Base-by-base conservation (phyloP, 2,329 filamentous ascomycete species). In the Nannizzia gypsea region DNA sequence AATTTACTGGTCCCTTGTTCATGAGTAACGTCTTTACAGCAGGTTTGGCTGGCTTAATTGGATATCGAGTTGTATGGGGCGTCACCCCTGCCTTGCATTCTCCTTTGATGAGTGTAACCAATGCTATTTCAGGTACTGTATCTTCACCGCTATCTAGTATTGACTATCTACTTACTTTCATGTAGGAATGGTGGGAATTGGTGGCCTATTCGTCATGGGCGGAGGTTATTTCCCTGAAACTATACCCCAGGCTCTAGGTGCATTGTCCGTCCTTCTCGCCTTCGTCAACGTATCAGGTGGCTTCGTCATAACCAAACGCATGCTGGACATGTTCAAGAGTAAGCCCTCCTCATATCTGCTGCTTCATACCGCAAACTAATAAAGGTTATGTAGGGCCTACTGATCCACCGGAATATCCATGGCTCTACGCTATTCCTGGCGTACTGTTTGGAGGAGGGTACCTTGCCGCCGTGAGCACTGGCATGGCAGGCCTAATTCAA, bases 241-340 rank as follows among this genome's bases (percentile, higher is more conserved):
- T 0, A 78, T 95, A 4, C 90, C 90, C 0, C 89, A 95, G 69
- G 73, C 76, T 1, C 83, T 96, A 38, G 90, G 90, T 59, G 88
- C 90, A 1, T 73, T 84, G 1, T 95, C 89, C 1, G 90, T 95
- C 1, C 77, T 93, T 3, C 76, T 96, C 20, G 90, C 90, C 0
- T 95, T 93, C 69, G 88, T 95, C 63, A 95, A 95, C 65, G 85
- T 96, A 2, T 86, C 88, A 0, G 90, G 90, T 61, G 90, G 90
- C 0, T 96, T 96, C 63, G 87, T 95, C 48, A 89, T 96, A 62
- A 95, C 90, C 2, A 95, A 95, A 75, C 82, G 90, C 63, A 96
- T 96, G 90, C 78, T 96, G 48, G 90, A 95, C 71, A 92, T 92
- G 88, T 92, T 92, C 70, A 88, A 87, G 69, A 82, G 88, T 78